phyloP scores from a whole-genome alignment of 192 early-diverging fungal genomes.

The Gonapodya sp. region DNA sequence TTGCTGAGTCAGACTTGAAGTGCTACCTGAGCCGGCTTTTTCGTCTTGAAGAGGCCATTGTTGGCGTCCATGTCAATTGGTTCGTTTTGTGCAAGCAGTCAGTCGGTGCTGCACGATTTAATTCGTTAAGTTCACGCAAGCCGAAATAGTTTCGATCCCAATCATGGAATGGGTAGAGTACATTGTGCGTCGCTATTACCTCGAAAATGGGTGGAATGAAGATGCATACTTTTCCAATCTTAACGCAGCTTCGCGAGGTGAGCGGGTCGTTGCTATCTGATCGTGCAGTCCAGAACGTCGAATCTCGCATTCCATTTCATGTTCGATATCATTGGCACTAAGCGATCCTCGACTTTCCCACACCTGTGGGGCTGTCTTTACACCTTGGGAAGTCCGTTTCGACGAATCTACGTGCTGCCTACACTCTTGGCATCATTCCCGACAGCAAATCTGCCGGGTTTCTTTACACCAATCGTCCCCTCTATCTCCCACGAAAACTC shows the following conservation, averaged over 20 bases:
- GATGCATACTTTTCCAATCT: slow-evolving; percentile 75
- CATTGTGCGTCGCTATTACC: slow-evolving; percentile 34
- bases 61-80: not conserved
- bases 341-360: slow-evolving; percentile 73
- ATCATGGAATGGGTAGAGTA: not conserved
- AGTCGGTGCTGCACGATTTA: too few species aligned
- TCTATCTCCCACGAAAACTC: slow-evolving; percentile 23
- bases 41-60: not conserved
- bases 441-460: slow-evolving; percentile 61
- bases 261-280: too few species aligned
- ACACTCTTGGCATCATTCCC: slow-evolving; percentile 49
- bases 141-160: too few species aligned
- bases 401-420: slow-evolving; percentile 64
- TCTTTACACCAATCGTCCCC: slow-evolving; percentile 62
- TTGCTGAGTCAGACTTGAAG: too few species aligned
- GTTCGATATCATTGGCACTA: not conserved
- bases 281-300: too few species aligned
- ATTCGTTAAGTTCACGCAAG: too few species aligned
- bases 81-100: too few species aligned
- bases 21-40: not conserved
- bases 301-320: slow-evolving; percentile 6
- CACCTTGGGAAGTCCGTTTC: slow-evolving; percentile 66
- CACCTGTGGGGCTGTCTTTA: slow-evolving; percentile 62
- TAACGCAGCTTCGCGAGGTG: slow-evolving; percentile 54
- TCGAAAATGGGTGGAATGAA: slow-evolving; percentile 65